Base-by-base conservation (phyloP, 805 yeast genomes). In the Schizosaccharomyces lindneri region DNA sequence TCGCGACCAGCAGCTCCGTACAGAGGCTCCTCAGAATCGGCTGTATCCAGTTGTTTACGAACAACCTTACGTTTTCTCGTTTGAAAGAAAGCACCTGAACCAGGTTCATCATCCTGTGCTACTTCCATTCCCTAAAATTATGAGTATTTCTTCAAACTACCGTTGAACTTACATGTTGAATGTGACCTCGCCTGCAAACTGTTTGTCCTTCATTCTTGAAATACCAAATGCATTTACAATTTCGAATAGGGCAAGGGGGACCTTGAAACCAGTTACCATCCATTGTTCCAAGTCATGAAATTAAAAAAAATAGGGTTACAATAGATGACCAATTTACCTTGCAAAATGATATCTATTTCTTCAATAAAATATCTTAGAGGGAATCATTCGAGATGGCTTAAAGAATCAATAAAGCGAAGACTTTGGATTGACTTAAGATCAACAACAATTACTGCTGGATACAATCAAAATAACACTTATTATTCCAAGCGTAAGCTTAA, bases 171-270 rank as follows among this genome's bases (percentile, higher is more conserved):
- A 88, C 87, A 64, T 83, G 89, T 71, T 80, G 79, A n/a, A 88
- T 87, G 72, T 90, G 97, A 5, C 97, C 97, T 67, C 79, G 83
- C 67, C 85, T 88, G 70, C 97, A 90, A 7, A 88, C 82, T 62
- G 81, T 77, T 61, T 79, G 80, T 27, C 97, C 97, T 67, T 84
- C 86, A 3, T 80, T 72, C 43, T 79, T 71, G 60, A 83, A 76
- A 79, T 86, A 90, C 61, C 82, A 77, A 46, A 81, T 73, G 0
- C 95, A 84, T 3, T 84, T 80, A 71, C 97, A 90, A 73, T 90
- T 90, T 64, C 84, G 88, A 1, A 82, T 81, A 0, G 96, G 95
- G 76, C 97, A 90, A 2, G 83, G 72, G 4, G 85, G 84, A 1
- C 97, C 97, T 65, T 81, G 74, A 55, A 76, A 74, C 57, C 57